Percentiles rank a stretch among this genome's conserved stretches.
These are phyloP conservation scores for Monosporascus sp. DNA, from an alignment of 2,329 filamentous ascomycete species.

Conservation along the genomic window DNA sequence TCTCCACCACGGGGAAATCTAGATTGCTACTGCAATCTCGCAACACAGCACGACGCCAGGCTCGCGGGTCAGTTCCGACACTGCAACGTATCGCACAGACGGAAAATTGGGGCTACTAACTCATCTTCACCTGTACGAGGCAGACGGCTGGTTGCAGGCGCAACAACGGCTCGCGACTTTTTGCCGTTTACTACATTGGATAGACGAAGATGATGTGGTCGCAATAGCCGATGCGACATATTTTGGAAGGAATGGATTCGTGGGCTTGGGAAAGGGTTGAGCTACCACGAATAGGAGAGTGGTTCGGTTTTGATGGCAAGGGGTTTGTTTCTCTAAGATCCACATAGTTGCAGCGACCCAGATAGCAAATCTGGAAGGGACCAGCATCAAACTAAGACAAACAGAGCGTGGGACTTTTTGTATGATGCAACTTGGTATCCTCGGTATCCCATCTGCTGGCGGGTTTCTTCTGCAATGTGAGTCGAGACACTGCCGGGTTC, in stretches of 20 bases:
- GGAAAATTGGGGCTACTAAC: constrained; percentile 12
- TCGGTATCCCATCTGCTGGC: not conserved
- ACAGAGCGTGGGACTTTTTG: not conserved
- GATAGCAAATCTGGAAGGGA: not conserved
- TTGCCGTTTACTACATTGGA: constrained; percentile 25
- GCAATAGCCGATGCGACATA: constrained; percentile 23
- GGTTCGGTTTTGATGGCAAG: not conserved
- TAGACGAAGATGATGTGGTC: constrained; percentile 13
- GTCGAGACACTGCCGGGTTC: not conserved
- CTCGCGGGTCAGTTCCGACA: constrained; percentile 12
- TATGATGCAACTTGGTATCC: not conserved
- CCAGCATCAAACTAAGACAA: not conserved
- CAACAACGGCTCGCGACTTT: constrained; percentile 20
- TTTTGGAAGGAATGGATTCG: not conserved
- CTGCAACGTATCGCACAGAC: constrained; percentile 12
- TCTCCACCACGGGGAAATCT: not conserved
- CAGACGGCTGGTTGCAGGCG: constrained; percentile 24
- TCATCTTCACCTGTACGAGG: constrained; percentile 22
- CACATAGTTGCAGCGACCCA: not conserved
- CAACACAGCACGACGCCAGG: constrained; percentile 16
- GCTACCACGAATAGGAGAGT: not conserved
- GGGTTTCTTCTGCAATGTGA: not conserved
- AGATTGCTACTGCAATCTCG: constrained; percentile 11
- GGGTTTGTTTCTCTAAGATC: not conserved
- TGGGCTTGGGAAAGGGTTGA: not conserved